These are phyloP conservation scores for Bremia lactucae DNA, from an alignment of 352 stramenopile species.

Conservation along the genomic window DNA sequence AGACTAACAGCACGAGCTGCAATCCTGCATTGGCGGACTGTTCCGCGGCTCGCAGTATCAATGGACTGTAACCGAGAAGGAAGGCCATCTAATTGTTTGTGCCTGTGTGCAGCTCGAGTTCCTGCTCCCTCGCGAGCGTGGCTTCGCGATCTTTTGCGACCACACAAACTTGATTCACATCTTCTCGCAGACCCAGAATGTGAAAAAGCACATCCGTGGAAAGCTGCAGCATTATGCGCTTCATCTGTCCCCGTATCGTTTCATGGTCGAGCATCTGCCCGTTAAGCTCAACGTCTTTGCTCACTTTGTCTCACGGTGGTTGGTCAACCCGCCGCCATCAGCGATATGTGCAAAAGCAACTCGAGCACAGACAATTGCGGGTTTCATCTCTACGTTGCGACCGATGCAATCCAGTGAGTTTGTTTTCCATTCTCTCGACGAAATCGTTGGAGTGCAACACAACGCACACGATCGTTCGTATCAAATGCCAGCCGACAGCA, in stretches of 20 bases:
- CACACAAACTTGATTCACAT: neutral
- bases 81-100: neutral
- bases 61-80: neutral
- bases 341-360: too few species aligned
- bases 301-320: neutral
- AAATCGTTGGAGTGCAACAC: too few species aligned
- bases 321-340: too few species aligned
- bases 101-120: neutral
- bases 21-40: neutral
- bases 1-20: neutral
- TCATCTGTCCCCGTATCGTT: neutral
- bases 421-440: too few species aligned
- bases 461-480: neutral
- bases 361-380: too few species aligned
- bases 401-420: too few species aligned
- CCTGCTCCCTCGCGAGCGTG: neutral
- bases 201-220: neutral
- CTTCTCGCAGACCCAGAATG: neutral
- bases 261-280: neutral
- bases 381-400: too few species aligned
- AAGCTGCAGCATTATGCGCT: neutral
- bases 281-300: neutral
- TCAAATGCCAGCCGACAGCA: neutral
- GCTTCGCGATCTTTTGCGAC: neutral
- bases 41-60: neutral